phyloP scores from a whole-genome alignment of 2,329 filamentous ascomycete species.

The Chalaropsis ovoidea region DNA sequence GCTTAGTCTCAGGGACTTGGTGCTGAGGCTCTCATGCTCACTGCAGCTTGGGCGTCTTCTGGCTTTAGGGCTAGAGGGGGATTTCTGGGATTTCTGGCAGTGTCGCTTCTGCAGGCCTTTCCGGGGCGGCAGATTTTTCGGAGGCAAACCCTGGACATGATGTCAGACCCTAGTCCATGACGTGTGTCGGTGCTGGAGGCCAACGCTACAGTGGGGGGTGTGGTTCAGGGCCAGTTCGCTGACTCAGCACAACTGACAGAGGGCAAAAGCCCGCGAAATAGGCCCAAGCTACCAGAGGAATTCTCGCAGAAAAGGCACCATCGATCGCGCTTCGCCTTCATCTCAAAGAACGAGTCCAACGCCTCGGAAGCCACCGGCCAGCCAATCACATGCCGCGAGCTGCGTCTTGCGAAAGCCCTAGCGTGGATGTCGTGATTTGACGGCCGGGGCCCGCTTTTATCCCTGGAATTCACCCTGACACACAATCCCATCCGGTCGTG shows the following conservation, averaged over 20 bases:
- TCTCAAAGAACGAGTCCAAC: background rate
- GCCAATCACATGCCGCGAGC: conserved; percentile 31
- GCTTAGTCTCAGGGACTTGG: background rate
- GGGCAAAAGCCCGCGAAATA: no score
- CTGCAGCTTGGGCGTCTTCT: background rate
- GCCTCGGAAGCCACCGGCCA: background rate
- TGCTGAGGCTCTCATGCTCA: background rate
- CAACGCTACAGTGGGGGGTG: background rate
- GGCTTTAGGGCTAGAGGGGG: background rate
- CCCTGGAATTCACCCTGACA: background rate
- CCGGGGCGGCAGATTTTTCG: background rate
- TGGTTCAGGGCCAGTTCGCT: background rate
- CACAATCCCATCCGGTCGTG: conserved; percentile 23
- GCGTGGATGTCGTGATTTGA: conserved; percentile 44
- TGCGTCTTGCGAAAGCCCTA: conserved; percentile 39
- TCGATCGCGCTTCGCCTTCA: no score
- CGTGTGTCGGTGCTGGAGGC: background rate
- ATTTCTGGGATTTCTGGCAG: background rate
- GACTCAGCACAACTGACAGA: background rate
- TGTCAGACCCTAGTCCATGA: background rate
- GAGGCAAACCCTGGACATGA: background rate
- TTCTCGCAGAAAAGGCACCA: background rate
- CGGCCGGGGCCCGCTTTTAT: background rate
- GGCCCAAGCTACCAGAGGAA: no score
- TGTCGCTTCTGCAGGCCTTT: background rate